Percentiles rank a stretch among this genome's conserved stretches.
Evolutionary conservation across 192 early-diverging fungal species (phyloP).

Genomic region (Mortierella claussenii): DNA sequence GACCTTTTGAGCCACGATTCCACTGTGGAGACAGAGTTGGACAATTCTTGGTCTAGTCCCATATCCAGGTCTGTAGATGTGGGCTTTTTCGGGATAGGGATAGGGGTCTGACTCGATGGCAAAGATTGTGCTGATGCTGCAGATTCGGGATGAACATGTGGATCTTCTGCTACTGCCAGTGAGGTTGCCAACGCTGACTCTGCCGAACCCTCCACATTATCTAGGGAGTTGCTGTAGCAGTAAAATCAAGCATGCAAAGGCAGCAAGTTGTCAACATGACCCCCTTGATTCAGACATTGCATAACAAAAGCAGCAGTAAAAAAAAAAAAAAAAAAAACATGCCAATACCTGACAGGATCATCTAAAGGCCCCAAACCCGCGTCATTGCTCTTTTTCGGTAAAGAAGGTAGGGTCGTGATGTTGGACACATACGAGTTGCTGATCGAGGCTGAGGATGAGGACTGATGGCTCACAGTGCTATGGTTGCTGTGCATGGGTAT

Average conservation of each 20-base stretch:
- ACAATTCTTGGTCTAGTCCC: slow-evolving; percentile 15
- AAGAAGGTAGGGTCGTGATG: slow-evolving; percentile 7
- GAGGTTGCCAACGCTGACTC: too few relatives aligned
- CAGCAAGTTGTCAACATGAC: too few relatives aligned
- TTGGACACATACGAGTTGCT: slow-evolving; percentile 1
- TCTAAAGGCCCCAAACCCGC: slow-evolving; percentile 17
- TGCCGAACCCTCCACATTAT: too few relatives aligned
- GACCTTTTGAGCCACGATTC: slow-evolving; percentile 36
- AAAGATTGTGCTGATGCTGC: neutral
- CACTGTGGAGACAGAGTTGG: slow-evolving; percentile 13
- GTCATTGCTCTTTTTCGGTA: neutral
- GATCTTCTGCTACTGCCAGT: too few relatives aligned
- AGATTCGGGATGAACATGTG: too few relatives aligned
- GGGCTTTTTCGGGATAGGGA: neutral
- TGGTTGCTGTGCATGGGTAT: slow-evolving; percentile 8
- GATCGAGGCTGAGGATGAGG: neutral
- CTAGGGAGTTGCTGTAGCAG: too few relatives aligned
- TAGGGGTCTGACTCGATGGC: neutral
- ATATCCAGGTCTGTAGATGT: neutral
- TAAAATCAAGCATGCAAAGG: too few relatives aligned
- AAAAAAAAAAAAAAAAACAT: slow-evolving; percentile 4
- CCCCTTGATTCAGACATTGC: too few relatives aligned
- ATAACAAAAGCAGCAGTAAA: too few relatives aligned
- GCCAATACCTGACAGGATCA: slow-evolving; percentile 1
- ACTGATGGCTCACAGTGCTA: neutral